Evolutionary conservation across 2,329 filamentous ascomycete species (phyloP).

Genomic region (Botrytis pseudocinerea): DNA sequence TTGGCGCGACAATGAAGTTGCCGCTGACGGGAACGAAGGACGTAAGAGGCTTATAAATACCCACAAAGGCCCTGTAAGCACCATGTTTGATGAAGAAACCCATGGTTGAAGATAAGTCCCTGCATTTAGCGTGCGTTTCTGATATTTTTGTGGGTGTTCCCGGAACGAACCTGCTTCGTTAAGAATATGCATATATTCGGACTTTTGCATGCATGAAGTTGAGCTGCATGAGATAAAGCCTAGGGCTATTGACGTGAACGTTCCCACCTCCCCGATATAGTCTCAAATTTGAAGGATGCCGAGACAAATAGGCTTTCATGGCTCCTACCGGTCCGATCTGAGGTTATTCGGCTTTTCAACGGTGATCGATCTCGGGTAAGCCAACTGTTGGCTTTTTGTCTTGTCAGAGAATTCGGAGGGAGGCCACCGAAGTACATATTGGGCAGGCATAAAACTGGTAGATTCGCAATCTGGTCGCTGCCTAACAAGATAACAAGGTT

Average conservation of each 20-base stretch:
- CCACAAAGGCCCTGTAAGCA: neutral
- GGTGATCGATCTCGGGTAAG: neutral
- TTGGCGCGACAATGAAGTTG: slow-evolving; percentile 12
- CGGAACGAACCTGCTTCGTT: neutral
- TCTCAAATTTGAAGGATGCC: neutral
- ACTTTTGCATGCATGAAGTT: slow-evolving; percentile 2
- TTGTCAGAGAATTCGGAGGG: neutral
- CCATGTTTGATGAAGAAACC: neutral
- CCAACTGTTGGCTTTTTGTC: neutral
- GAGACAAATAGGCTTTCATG: neutral
- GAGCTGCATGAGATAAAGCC: neutral
- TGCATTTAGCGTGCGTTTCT: slow-evolving; percentile 3
- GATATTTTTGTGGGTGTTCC: slow-evolving; percentile 4
- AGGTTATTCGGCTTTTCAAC: neutral
- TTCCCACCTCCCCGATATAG: neutral
- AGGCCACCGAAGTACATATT: neutral
- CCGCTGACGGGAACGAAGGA: neutral
- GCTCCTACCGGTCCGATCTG: neutral
- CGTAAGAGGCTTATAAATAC: neutral
- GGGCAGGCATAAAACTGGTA: neutral
- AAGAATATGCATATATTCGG: neutral
- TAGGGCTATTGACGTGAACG: neutral
- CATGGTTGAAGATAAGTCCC: neutral
- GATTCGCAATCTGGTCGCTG: neutral
- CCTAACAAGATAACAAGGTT: neutral